Evolutionary conservation across 2,329 filamentous ascomycete species (phyloP).

Genomic region (Davidsoniella australis): DNA sequence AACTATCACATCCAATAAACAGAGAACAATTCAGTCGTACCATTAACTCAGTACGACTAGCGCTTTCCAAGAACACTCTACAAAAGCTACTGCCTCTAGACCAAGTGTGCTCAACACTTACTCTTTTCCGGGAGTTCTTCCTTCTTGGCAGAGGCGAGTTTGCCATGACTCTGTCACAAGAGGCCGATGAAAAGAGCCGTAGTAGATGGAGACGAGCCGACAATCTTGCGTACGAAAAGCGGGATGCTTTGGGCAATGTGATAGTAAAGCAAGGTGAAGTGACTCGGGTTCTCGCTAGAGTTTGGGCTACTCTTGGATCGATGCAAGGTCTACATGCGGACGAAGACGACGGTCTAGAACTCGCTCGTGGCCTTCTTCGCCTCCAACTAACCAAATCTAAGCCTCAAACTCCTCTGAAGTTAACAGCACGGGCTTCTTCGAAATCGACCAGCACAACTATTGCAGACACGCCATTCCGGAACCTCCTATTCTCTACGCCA

Average conservation of each 20-base stretch:
- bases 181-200: conserved; percentile 67
- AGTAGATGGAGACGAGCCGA: conserved; percentile 52
- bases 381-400: conserved; percentile 42
- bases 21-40: conserved; percentile 41
- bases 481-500: conserved; percentile 51
- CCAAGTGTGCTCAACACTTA: conserved; percentile 60
- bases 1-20: conserved; percentile 27
- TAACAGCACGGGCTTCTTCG: conserved; percentile 8
- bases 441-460: conserved; percentile 19
- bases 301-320: conserved; percentile 65
- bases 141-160: conserved; percentile 82
- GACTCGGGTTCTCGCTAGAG: conserved; percentile 54
- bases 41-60: conserved; percentile 60
- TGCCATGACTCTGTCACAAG: conserved; percentile 65
- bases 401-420: conserved; percentile 22
- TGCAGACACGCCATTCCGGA: conserved; percentile 43
- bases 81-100: conserved; percentile 65
- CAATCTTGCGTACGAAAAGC: conserved; percentile 38
- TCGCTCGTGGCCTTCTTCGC: conserved; percentile 60
- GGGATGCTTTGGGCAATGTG: conserved; percentile 39
- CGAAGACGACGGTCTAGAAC: conserved; percentile 69
- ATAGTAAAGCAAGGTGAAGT: conserved; percentile 78
- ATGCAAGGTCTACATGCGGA: conserved; percentile 53
- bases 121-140: conserved; percentile 70
- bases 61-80: conserved; percentile 67